A percentile compares a stretch with the other conserved stretches of the same genome.
These are phyloP conservation scores for Angomonas ambiguus DNA, from an alignment of 208 protist genomes.

Conservation along the genomic window DNA sequence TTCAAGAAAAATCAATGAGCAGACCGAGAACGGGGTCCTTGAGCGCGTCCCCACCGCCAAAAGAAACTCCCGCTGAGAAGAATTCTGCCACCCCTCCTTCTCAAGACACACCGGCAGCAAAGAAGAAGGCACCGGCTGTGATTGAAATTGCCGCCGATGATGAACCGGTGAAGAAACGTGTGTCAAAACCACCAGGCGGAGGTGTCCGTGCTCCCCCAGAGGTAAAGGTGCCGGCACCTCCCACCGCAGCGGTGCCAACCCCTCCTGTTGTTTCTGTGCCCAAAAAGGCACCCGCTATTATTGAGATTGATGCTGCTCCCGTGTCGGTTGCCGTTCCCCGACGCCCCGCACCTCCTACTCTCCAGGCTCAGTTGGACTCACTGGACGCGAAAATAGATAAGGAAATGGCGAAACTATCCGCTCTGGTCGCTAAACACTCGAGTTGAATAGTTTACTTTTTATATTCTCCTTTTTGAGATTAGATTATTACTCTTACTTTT, in stretches of 20 bases:
- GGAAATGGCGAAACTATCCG: conserved; percentile 3
- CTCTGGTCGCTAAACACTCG: background rate
- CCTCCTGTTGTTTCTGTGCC: conserved; percentile 6
- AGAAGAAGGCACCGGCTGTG: background rate
- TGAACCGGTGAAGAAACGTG: background rate
- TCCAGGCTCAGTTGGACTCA: conserved; percentile 10
- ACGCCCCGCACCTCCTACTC: conserved; percentile 9
- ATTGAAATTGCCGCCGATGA: background rate
- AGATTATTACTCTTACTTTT: background rate
- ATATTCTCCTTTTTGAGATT: background rate
- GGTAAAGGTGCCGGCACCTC: conserved; percentile 4
- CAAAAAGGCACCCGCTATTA: conserved; percentile 1
- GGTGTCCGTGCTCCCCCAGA: background rate
- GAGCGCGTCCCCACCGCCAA: background rate
- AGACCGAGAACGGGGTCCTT: background rate
- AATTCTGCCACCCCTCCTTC: conserved; percentile 19
- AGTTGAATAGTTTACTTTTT: background rate
- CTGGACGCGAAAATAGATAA: conserved; percentile 1
- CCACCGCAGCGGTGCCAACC: background rate
- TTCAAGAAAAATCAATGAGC: background rate
- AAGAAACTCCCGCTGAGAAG: background rate
- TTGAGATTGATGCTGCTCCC: background rate
- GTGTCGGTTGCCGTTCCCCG: background rate
- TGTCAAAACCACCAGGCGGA: background rate
- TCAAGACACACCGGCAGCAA: conserved; percentile 14